Base-by-base conservation (phyloP, 768 basidiomycete genomes). In the Solioccasus polychromus region DNA sequence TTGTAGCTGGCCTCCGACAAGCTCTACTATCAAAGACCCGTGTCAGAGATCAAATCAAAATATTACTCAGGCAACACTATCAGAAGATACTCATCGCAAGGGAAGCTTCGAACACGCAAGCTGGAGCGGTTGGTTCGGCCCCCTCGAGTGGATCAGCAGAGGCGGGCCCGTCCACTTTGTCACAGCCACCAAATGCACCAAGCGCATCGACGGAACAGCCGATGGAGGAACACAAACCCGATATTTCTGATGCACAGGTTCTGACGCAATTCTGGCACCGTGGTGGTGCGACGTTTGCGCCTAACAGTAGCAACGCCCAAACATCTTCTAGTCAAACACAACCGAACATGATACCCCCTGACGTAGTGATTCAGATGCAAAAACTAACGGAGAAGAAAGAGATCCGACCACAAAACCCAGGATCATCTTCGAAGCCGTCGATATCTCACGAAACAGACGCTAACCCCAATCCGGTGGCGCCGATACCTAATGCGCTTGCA, bases 371-470 rank as follows among this genome's bases (percentile, higher is more conserved):
- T 23, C 80, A 78, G 50, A 72, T 77, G 68, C 73, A 74, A 45
- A 79, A 76, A 51, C 47, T 74, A 52, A 54, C 69, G 5, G 79
- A 81, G 39, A 74, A 74, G 57, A 71, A 70, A 44, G 67, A 67
- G 22, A 56, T 63, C 14, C 55, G 53, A 5, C 50, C 67, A 11
- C 64, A 53, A 42, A 42, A 14, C 32, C 45, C 50, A 25, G 54
- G 51, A 37, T 40, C 43, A 32, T 40, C 48, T 18, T 48, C 65
- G 25, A 44, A n/a, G n/a, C n/a, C 52, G 44, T 22, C 51, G 23
- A 38, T 47, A 1, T 35, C 51, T 22, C 59, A 55, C 28, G 51
- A 51, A 20, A 24, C 48, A 20, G 29, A 30, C 12, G 35, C 20
- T 19, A 54, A 35, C 23, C 4, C 50, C 28, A 44, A 28, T 43